These are phyloP conservation scores for Pichia sp. DNA, from an alignment of 1,139 yeast genomes.

Conservation along the genomic window DNA sequence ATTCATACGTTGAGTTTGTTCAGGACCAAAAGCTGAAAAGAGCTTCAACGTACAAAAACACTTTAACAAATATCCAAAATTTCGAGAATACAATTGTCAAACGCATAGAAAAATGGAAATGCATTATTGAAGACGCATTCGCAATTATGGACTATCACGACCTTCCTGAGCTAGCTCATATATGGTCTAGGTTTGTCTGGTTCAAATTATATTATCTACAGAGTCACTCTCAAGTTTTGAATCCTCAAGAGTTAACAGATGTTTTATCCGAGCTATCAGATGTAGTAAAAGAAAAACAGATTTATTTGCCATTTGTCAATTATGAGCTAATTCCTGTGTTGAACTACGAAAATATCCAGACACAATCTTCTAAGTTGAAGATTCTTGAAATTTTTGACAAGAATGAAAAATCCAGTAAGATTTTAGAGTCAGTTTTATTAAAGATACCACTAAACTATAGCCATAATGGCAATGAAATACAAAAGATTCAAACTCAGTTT, in stretches of 20 bases:
- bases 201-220: conserved; percentile 23
- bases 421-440: conserved; percentile 41
- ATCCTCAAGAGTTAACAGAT: conserved; percentile 17
- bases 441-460: neutral
- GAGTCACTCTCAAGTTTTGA: conserved; percentile 16
- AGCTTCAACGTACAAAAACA: conserved; percentile 24
- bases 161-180: neutral
- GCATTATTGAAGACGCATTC: conserved; percentile 25
- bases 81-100: conserved; percentile 25
- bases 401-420: conserved; percentile 42
- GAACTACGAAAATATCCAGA: conserved; percentile 45
- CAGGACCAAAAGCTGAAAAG: conserved; percentile 33
- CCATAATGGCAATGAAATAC: neutral
- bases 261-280: conserved; percentile 18
- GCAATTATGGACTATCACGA: neutral
- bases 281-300: conserved; percentile 14
- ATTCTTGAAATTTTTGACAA: conserved; percentile 65
- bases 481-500: conserved; percentile 46
- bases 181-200: conserved; percentile 29
- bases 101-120: conserved; percentile 34
- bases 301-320: conserved; percentile 37
- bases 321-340: conserved; percentile 59
- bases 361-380: conserved; percentile 62
- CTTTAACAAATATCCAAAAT: conserved; percentile 33
- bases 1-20: conserved; percentile 37